A percentile compares a stretch with the other conserved stretches of the same genome.
Evolutionary conservation across 805 yeast genomes (phyloP).

Genomic region (Lipomyces sp.): DNA sequence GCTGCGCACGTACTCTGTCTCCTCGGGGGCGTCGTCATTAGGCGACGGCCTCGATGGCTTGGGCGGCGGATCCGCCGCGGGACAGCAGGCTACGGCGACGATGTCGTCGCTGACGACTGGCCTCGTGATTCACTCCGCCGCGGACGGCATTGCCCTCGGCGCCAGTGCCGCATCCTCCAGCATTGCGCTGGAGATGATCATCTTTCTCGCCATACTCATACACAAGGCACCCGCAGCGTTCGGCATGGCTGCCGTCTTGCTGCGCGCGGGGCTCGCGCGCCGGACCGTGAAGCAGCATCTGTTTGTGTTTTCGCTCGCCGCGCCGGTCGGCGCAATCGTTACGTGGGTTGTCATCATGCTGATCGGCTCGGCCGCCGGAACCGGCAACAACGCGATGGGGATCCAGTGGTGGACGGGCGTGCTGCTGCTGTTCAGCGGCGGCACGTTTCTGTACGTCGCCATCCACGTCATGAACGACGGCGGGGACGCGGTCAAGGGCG

Average conservation of each 20-base stretch:
- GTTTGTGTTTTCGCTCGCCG: conserved; percentile 52
- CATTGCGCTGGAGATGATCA: conserved; percentile 43
- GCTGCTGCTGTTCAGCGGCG: conserved; percentile 63
- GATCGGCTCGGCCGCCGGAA: conserved; percentile 30
- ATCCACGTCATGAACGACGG: conserved; percentile 55
- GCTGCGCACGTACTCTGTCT: conserved; percentile 29
- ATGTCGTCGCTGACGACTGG: conserved; percentile 53
- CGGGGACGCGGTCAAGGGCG: conserved; percentile 16
- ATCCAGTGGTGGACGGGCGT: conserved; percentile 48
- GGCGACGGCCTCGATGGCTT: not conserved
- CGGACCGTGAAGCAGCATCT: conserved; percentile 47
- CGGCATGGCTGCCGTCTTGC: conserved; percentile 57
- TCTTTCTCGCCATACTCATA: conserved; percentile 58
- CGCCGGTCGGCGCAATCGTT: conserved; percentile 58
- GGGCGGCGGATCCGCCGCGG: conserved; percentile 1
- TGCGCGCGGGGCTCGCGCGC: conserved; percentile 40
- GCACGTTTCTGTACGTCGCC: conserved; percentile 70
- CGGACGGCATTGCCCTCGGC: conserved; percentile 74
- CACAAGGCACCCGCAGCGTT: conserved; percentile 77
- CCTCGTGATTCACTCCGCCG: conserved; percentile 59
- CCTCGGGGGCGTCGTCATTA: no score
- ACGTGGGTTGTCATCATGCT: conserved; percentile 45
- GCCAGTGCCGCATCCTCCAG: conserved; percentile 48
- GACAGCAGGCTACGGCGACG: not conserved
- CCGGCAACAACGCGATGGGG: conserved; percentile 19